Evolutionary conservation across 169 alveolate species (phyloP).

Genomic region (Plasmodium coatneyi): DNA sequence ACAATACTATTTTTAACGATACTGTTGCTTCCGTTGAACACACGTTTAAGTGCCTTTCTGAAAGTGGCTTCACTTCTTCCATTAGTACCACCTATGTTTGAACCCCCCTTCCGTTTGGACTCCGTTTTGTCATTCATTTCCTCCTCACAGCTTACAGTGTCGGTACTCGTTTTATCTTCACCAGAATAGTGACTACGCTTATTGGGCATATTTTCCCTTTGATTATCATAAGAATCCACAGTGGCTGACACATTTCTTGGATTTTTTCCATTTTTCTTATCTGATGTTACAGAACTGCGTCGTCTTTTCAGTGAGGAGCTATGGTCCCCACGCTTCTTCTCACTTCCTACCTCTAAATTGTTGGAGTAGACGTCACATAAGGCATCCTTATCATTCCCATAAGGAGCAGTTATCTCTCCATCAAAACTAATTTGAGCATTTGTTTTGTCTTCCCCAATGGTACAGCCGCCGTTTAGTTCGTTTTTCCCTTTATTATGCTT

Average conservation of each 20-base stretch:
- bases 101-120: background rate
- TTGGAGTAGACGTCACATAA: background rate
- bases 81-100: background rate
- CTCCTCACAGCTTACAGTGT: background rate
- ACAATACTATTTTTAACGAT: slow-evolving; percentile 24
- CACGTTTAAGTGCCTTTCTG: background rate
- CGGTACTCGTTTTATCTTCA: background rate
- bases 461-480: background rate
- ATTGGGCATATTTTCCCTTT: slow-evolving; percentile 16
- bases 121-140: background rate
- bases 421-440: background rate
- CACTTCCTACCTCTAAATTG: background rate
- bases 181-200: background rate
- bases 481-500: background rate
- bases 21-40: background rate
- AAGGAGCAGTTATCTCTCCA: background rate
- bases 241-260: background rate
- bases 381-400: background rate
- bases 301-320: background rate
- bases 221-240: background rate
- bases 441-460: background rate
- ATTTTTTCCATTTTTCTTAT: background rate
- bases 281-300: background rate
- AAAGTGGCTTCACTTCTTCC: background rate
- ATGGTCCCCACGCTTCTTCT: background rate